Base-by-base conservation (phyloP, 805 yeast genomes). In the Nakazawaea wyomingensis region DNA sequence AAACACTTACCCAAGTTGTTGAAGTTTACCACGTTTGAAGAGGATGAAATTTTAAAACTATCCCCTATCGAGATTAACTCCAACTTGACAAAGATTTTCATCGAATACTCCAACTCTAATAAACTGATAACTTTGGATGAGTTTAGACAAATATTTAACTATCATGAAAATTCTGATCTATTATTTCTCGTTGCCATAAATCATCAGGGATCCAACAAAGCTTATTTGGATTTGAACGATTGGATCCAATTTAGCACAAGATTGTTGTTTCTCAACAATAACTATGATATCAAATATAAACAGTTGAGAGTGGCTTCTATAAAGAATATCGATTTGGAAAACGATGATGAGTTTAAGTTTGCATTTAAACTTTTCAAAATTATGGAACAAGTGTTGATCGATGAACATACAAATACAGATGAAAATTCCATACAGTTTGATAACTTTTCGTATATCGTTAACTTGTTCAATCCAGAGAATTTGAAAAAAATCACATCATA, bases 181-280 rank as follows among this genome's bases (percentile, higher is more conserved):
- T 78, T 91, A 38, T 91, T 85, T 57, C 69, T 84, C 44, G 79
- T 88, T 21, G 87, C 96, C 13, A 98, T 91, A 64, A 76, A 76
- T 46, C 69, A 72, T 31, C 68, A 72, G 44, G n/a, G n/a, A n/a
- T n/a, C n/a, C n/a, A n/a, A n/a, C n/a, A n/a, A n/a, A n/a, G n/a
- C 32, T 6, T 29, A 29, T 46, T 69, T 87, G 39, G 71, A 76
- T 21, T 67, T 80, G 39, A 60, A 68, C 20, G 96, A 91, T 57
- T 91, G 95, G 84, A 64, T 76, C 39, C 72, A 73, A 34, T 85
- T 91, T 57, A 80, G 85, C 53, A 69, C 73, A 47, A 71, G 70
- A 27, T 61, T 76, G 6, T 26, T 61, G 4, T 51, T 74, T 34
- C 62, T 78, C 41, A 71, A 70, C 48, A 69, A 74, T 44, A 60